Evolutionary conservation across 2,329 filamentous ascomycete species (phyloP).

Genomic region (Pseudocercospora cruenta): DNA sequence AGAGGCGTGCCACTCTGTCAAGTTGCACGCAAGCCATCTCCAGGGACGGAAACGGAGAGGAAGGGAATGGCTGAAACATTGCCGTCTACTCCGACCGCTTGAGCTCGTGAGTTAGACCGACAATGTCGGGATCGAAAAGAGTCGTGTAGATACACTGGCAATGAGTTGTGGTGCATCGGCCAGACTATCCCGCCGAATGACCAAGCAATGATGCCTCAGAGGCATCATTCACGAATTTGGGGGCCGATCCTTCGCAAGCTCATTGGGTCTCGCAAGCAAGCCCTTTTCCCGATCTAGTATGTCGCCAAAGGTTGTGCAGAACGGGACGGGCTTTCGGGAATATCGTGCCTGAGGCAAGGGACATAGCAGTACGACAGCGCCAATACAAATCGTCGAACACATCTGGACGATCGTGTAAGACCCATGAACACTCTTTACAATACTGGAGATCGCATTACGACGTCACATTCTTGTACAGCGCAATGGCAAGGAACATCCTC

Average conservation of each 20-base stretch:
- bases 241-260: neutral
- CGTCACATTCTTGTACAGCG: neutral
- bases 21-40: no score
- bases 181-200: neutral
- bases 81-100: neutral
- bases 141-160: neutral
- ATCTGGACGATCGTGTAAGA: neutral
- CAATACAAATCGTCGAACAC: neutral
- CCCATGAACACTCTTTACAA: neutral
- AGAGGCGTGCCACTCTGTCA: neutral
- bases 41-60: no score
- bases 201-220: neutral
- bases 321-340: neutral
- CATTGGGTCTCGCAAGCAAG: neutral
- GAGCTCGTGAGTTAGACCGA: no score
- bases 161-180: neutral
- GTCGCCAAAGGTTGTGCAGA: neutral
- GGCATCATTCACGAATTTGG: neutral
- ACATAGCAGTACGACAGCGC: neutral
- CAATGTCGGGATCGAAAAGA: neutral
- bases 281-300: neutral
- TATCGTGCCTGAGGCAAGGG: neutral
- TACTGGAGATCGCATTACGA: neutral
- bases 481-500: neutral
- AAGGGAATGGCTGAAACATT: neutral